Evolutionary conservation across 2,329 filamentous ascomycete species (phyloP).

Genomic region (Xylariaceae sp.): DNA sequence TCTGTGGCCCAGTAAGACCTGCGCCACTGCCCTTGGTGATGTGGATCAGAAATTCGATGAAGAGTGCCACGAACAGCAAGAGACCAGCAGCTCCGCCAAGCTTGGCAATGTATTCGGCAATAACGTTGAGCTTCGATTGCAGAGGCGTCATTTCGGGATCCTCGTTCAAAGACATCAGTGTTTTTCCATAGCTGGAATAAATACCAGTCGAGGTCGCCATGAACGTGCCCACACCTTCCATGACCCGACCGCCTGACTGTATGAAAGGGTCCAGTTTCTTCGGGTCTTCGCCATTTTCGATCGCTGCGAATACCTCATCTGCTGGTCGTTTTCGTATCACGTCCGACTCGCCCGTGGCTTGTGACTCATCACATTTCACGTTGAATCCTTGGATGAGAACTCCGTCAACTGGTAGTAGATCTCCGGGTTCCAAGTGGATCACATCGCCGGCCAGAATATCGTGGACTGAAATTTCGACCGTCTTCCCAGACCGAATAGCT

Average conservation of each 20-base stretch:
- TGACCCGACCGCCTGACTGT: constrained; percentile 75
- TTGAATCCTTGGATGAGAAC: constrained; percentile 69
- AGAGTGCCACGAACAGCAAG: constrained; percentile 75
- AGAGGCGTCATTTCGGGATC: constrained; percentile 72
- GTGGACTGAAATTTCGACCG: constrained; percentile 64
- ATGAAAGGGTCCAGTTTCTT: constrained; percentile 80
- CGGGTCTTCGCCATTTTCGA: constrained; percentile 60
- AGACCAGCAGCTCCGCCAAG: constrained; percentile 73
- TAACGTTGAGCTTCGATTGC: constrained; percentile 69
- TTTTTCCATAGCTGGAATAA: constrained; percentile 72
- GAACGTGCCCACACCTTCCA: constrained; percentile 73
- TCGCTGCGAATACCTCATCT: constrained; percentile 66
- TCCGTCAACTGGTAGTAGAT: constrained; percentile 70
- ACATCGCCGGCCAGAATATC: constrained; percentile 69
- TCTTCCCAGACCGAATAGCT: constrained; percentile 66
- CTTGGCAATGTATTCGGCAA: constrained; percentile 75
- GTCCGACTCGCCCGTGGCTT: constrained; percentile 76
- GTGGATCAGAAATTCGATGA: constrained; percentile 78
- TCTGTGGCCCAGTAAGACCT: constrained; percentile 53
- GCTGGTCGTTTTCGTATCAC: constrained; percentile 64
- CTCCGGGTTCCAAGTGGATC: constrained; percentile 68
- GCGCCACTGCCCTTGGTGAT: constrained; percentile 40
- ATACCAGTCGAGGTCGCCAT: constrained; percentile 70
- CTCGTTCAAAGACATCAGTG: constrained; percentile 69
- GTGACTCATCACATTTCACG: constrained; percentile 73